These are phyloP conservation scores for Coemansia sp. DNA, from an alignment of 192 early-diverging fungal genomes.

Conservation along the genomic window DNA sequence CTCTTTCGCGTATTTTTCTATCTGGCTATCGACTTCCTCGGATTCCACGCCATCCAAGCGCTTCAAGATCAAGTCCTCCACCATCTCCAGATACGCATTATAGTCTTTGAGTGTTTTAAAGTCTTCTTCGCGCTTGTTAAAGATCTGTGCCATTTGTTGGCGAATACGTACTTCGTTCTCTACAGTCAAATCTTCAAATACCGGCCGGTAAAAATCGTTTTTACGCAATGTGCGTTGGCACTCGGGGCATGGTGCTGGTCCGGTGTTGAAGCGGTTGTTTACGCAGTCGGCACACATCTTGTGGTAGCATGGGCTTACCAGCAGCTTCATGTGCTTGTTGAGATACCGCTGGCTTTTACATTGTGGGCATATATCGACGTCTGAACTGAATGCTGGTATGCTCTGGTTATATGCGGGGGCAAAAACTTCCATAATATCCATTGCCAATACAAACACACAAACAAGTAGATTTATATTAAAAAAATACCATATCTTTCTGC, in stretches of 20 bases:
- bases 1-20: constrained; percentile 72
- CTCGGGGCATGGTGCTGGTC: constrained; percentile 88
- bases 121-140: constrained; percentile 91
- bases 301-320: constrained; percentile 94
- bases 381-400: constrained; percentile 32
- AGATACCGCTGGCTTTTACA: constrained; percentile 86
- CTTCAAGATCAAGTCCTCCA: constrained; percentile 78
- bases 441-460: not conserved
- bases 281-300: constrained; percentile 96
- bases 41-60: constrained; percentile 85
- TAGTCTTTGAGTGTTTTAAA: constrained; percentile 72
- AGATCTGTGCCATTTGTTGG: constrained; percentile 68
- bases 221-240: constrained; percentile 80
- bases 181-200: constrained; percentile 91
- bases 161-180: constrained; percentile 91
- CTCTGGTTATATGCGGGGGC: constrained; percentile 30
- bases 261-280: constrained; percentile 74
- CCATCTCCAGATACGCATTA: constrained; percentile 90
- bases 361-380: constrained; percentile 63
- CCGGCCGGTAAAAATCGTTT: constrained; percentile 79
- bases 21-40: constrained; percentile 71
- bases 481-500: not conserved
- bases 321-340: constrained; percentile 78
- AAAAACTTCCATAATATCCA: constrained; percentile 34
- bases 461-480: constrained; percentile 1